These are phyloP conservation scores for Ascosphaera acerosa DNA, from an alignment of 2,329 filamentous ascomycete species.

Conservation along the genomic window DNA sequence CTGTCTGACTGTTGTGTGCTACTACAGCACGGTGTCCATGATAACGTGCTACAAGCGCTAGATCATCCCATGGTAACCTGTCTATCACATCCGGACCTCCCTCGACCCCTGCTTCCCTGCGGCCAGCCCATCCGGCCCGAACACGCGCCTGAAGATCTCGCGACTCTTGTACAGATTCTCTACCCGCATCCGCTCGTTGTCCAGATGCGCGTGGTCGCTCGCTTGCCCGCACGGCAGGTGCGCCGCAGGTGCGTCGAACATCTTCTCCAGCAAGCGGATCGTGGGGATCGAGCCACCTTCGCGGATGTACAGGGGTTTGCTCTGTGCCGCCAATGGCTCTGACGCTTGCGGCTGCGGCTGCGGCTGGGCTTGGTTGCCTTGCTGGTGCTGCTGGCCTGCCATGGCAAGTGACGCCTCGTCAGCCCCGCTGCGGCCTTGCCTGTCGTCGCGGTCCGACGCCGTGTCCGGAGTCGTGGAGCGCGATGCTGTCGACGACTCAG, in stretches of 20 bases:
- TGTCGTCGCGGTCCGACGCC: background rate
- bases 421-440: too few species aligned
- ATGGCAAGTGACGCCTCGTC: too few species aligned
- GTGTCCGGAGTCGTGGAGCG: background rate
- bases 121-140: slow-evolving; percentile 19
- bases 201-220: slow-evolving; percentile 77
- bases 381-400: slow-evolving; percentile 1
- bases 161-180: slow-evolving; percentile 74
- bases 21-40: too few species aligned
- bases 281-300: slow-evolving; percentile 90
- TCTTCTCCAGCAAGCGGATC: slow-evolving; percentile 83
- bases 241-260: slow-evolving; percentile 71
- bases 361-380: background rate
- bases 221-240: slow-evolving; percentile 88
- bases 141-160: slow-evolving; percentile 75
- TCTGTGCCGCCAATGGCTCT: background rate
- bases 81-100: too few species aligned
- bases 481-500: background rate
- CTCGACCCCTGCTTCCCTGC: background rate
- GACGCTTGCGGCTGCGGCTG: background rate
- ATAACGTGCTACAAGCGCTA: too few species aligned
- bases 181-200: slow-evolving; percentile 78
- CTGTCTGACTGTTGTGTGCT: too few species aligned
- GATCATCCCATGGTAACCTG: too few species aligned
- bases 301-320: slow-evolving; percentile 58